Conservation (phyloP, 257 asterid genomes). For the Fraxinus americana region DNA sequence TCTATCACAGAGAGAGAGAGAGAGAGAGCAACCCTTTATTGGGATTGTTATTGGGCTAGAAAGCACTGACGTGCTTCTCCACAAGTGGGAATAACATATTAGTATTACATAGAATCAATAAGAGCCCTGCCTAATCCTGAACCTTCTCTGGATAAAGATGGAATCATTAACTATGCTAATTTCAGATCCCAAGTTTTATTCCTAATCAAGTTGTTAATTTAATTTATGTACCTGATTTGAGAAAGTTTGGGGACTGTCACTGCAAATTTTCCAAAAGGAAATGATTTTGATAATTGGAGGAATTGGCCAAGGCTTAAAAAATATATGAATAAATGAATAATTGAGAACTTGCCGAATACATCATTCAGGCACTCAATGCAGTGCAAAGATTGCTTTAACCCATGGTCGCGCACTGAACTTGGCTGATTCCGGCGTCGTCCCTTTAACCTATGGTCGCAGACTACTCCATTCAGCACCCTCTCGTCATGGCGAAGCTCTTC, state of each 20-base stretch:
- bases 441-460: too few species aligned
- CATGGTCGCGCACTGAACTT: too few species aligned
- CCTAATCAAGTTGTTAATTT: not conserved
- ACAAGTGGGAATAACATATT: too few species aligned
- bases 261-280: not conserved
- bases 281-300: not conserved
- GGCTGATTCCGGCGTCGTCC: too few species aligned
- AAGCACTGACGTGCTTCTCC: too few species aligned
- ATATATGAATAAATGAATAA: not conserved
- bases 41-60: too few species aligned
- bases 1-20: not conserved
- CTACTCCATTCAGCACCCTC: too few species aligned
- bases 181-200: not conserved
- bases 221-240: not conserved
- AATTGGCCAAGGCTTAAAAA: not conserved
- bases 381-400: slow-evolving; percentile 26
- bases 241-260: not conserved
- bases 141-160: not conserved
- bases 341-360: not conserved
- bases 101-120: too few species aligned
- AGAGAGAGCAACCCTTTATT: not conserved
- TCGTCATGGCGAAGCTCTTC: too few species aligned
- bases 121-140: too few species aligned
- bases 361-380: slow-evolving; percentile 19
- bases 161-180: not conserved